Percentiles rank a stretch among this genome's conserved stretches.
Conservation (phyloP, 306 rosid genomes). For the Medicago ruthenica region DNA sequence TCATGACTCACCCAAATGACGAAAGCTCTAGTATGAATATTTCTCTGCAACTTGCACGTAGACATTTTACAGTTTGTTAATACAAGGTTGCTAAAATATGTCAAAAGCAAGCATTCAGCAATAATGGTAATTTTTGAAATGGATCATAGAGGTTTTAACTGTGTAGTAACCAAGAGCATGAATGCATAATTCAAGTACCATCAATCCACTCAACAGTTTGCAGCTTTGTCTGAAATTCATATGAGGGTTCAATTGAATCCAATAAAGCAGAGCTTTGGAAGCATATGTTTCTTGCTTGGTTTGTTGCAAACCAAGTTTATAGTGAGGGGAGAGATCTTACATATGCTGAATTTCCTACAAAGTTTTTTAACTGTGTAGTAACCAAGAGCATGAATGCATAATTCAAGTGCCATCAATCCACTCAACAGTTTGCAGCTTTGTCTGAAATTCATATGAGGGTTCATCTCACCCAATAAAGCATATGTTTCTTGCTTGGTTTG, state of each 20-base stretch:
- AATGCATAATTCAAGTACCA: not conserved
- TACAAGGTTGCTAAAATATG: not conserved
- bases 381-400: conserved; percentile 23
- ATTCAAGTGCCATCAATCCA: not conserved
- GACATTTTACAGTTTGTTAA: not conserved
- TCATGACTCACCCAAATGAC: conserved; percentile 1
- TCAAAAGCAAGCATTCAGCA: not conserved
- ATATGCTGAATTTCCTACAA: too few species aligned
- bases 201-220: not conserved
- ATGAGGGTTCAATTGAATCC: conserved; percentile 84
- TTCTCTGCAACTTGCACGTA: not conserved
- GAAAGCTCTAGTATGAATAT: conserved; percentile 15
- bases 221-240: not conserved
- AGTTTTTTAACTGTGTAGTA: too few species aligned
- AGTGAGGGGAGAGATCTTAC: too few species aligned
- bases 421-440: not conserved
- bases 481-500: too few species aligned
- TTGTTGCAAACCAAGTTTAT: too few species aligned
- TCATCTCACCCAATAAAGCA: too few species aligned
- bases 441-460: not conserved
- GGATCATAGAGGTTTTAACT: conserved; percentile 13
- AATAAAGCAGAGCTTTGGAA: conserved; percentile 68
- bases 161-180: conserved; percentile 16
- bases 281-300: too few species aligned
- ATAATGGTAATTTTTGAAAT: not conserved